phyloP scores from a whole-genome alignment of 1,284 basidiomycete species.

The Earliella scabrosa region DNA sequence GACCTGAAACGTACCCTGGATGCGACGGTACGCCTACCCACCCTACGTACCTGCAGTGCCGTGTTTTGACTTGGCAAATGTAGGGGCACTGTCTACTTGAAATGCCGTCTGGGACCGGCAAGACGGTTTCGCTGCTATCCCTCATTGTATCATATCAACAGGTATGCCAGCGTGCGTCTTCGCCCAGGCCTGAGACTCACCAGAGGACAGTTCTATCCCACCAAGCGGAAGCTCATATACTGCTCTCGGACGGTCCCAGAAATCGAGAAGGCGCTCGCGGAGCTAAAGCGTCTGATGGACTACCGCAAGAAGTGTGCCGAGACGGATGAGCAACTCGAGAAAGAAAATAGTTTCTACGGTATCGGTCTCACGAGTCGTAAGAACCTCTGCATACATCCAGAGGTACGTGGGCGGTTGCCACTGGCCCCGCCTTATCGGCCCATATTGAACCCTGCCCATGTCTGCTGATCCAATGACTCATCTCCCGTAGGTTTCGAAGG shows the following conservation, averaged over 20 bases:
- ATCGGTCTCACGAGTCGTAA: constrained; percentile 95
- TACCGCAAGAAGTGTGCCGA: constrained; percentile 81
- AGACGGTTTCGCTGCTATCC: constrained; percentile 96
- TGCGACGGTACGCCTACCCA: constrained; percentile 62
- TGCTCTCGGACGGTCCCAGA: constrained; percentile 99
- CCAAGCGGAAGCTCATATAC: constrained; percentile 94
- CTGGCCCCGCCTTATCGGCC: background rate
- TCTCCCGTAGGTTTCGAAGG: constrained; percentile 77
- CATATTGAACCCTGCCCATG: background rate
- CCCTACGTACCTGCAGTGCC: background rate
- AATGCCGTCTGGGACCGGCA: constrained; percentile 99
- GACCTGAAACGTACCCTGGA: constrained; percentile 97
- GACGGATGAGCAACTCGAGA: constrained; percentile 74
- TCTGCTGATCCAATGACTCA: background rate
- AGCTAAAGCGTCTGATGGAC: constrained; percentile 93
- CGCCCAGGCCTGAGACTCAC: background rate
- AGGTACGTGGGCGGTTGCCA: constrained; percentile 57
- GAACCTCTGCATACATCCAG: constrained; percentile 96
- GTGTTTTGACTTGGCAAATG: constrained; percentile 4
- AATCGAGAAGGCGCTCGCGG: constrained; percentile 98
- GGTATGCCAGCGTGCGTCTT: constrained; percentile 70
- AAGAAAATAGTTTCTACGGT: constrained; percentile 86
- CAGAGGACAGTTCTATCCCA: constrained; percentile 82
- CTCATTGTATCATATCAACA: constrained; percentile 99
- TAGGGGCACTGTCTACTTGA: constrained; percentile 99